A percentile compares a stretch with the other conserved stretches of the same genome.
phyloP scores from a whole-genome alignment of 1,284 basidiomycete genomes.

The Phellopilus nigrolimitatus region DNA sequence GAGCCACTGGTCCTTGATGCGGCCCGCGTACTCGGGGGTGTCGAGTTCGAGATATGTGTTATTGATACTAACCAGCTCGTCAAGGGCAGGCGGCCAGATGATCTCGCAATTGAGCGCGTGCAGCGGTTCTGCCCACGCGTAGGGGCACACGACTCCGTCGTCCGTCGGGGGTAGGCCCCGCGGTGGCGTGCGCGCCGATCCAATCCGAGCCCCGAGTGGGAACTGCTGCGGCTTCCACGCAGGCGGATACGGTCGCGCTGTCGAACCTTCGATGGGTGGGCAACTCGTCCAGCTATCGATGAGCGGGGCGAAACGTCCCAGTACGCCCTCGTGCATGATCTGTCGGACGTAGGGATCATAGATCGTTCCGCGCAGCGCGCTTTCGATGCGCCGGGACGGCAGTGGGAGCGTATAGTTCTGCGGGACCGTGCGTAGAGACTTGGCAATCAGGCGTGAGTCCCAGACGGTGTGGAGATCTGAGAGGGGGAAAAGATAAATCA shows the following conservation, averaged over 20 bases:
- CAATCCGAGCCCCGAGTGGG: no score
- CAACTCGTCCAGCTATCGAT: conserved; percentile 63
- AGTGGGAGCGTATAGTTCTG: conserved; percentile 73
- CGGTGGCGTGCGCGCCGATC: conserved; percentile 6
- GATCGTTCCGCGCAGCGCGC: conserved; percentile 69
- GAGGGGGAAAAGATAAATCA: neutral
- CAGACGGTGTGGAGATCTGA: conserved; percentile 82
- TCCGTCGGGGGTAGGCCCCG: conserved; percentile 37
- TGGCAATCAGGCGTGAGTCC: conserved; percentile 79
- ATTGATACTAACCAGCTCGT: conserved; percentile 32
- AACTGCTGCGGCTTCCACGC: conserved; percentile 10
- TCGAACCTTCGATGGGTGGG: conserved; percentile 33
- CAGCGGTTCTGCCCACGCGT: conserved; percentile 65
- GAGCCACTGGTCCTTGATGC: conserved; percentile 60
- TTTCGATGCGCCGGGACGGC: conserved; percentile 62
- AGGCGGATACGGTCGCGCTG: conserved; percentile 9
- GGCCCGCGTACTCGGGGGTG: conserved; percentile 75
- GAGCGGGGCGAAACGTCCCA: conserved; percentile 58
- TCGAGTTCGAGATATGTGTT: conserved; percentile 71
- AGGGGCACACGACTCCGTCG: conserved; percentile 70
- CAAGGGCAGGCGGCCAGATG: conserved; percentile 70
- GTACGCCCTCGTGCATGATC: conserved; percentile 79
- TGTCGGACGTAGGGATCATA: conserved; percentile 88
- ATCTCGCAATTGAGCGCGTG: conserved; percentile 77
- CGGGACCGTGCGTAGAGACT: conserved; percentile 70